A percentile compares a stretch with the other conserved stretches of the same genome.
These are phyloP conservation scores for Schizophyllum commune DNA, from an alignment of 1,284 basidiomycete genomes.

Conservation along the genomic window DNA sequence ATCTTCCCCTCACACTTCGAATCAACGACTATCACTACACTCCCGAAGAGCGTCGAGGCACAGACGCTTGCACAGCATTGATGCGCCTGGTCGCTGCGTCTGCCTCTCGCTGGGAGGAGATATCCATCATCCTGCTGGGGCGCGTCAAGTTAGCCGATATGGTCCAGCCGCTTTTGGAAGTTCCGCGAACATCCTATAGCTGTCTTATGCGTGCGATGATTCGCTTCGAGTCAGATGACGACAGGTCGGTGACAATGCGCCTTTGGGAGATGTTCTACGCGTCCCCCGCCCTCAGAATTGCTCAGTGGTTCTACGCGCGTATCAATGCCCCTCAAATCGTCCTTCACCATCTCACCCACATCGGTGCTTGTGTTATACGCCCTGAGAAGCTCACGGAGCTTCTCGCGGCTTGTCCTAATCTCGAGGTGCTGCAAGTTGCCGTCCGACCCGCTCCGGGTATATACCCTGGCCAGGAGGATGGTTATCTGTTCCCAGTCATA, in stretches of 20 bases:
- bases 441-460: background rate
- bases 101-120: background rate
- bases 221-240: background rate
- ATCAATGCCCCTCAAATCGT: background rate
- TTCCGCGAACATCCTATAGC: background rate
- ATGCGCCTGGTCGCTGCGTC: background rate
- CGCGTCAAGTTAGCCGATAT: background rate
- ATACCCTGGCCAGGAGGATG: background rate
- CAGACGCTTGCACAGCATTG: background rate
- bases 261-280: background rate
- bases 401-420: background rate
- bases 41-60: background rate
- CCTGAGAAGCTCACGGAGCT: background rate
- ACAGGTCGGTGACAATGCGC: background rate
- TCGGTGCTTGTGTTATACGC: background rate
- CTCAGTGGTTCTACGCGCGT: background rate
- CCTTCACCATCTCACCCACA: background rate
- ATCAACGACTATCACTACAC: background rate
- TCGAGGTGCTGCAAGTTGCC: background rate
- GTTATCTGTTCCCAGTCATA: background rate
- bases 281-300: background rate
- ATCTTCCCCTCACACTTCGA: background rate
- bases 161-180: background rate
- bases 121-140: background rate
- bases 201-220: background rate